Base-by-base conservation (phyloP, 257 asterid species). In the Solanum stenotomum region DNA sequence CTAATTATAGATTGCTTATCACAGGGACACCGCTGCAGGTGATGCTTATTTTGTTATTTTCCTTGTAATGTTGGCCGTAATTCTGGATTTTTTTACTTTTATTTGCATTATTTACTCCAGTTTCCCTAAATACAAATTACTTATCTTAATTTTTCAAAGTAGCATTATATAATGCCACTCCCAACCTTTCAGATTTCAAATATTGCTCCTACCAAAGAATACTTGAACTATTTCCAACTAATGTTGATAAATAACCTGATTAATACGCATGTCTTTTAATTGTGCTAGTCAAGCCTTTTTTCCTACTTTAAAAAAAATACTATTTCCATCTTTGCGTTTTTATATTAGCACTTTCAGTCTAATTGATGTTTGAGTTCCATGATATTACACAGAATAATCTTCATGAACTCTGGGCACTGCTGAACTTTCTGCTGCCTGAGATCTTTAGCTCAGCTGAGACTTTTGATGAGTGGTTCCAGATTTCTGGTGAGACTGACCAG, bases 11-110 rank as follows among this genome's bases (percentile, higher is more conserved):
- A 61, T 98, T 97, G 90, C 98, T 97, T 85, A 97, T 97, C 88
- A 97, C 99, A 2, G 99, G 99, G 85, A 97, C 99, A 31, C 99
- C 99, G 8, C 99, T 97, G 87, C 99, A 97, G 98, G 99, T 96
- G 70, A 82, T 49, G 6, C 71, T 49, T 81, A 16, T 81, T 42
- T 81, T 46, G n/a, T 49, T 49, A 82, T 29, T 82, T 82, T 82
- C 63, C 42, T 46, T 27, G 85, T 31, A 59, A 46, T 82, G 46
- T 82, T 20, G 44, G 46, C 44, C 33, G 13, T 18, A 20, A 82
- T 49, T 82, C 44, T 56, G 18, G 31, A 82, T 82, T 29, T 78
- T 25, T 42, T 20, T 13, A 82, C 86, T 82, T 46, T 49, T 46
- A 46, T 79, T 27, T 82, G 86, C 29, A 82, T 82, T 5, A 18